Conservation (phyloP, 176 grass and related monocot species). For the Stipa capillata region DNA sequence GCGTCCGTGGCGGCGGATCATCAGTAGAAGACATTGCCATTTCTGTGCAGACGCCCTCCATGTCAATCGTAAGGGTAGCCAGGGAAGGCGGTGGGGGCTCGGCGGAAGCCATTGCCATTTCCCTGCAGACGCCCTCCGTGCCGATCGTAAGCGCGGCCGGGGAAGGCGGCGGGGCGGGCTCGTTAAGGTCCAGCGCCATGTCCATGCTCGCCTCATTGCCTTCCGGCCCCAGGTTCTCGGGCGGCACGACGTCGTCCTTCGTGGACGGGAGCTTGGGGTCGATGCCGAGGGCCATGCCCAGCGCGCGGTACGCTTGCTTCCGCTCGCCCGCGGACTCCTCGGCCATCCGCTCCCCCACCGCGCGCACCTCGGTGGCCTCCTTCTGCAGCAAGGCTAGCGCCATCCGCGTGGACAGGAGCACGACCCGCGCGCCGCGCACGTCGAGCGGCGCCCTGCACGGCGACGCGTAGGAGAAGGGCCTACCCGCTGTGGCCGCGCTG, state of each 20-base stretch:
- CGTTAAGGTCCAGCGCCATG: neutral
- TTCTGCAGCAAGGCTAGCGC: constrained; percentile 11
- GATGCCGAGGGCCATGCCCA: neutral
- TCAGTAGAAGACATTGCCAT: neutral
- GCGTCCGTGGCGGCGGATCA: neutral
- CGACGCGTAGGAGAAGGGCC: constrained; percentile 26
- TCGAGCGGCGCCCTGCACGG: neutral
- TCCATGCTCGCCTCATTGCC: neutral
- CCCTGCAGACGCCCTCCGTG: neutral
- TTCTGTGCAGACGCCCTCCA: neutral
- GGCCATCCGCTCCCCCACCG: constrained; percentile 12
- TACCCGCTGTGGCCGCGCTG: neutral
- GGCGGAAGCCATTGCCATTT: neutral
- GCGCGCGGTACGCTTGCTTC: constrained; percentile 13
- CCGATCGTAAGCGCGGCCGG: neutral
- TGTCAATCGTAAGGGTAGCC: neutral
- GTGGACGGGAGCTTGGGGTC: neutral
- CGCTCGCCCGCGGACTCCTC: constrained; percentile 9
- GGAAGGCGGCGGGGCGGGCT: neutral
- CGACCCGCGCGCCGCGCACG: neutral
- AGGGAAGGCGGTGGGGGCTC: neutral
- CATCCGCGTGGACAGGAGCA: constrained; percentile 29
- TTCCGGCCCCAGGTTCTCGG: neutral
- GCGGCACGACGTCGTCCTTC: neutral
- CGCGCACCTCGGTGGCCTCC: neutral